Conservation (phyloP, 2,329 filamentous ascomycete species). For the Venturia aucupariae region DNA sequence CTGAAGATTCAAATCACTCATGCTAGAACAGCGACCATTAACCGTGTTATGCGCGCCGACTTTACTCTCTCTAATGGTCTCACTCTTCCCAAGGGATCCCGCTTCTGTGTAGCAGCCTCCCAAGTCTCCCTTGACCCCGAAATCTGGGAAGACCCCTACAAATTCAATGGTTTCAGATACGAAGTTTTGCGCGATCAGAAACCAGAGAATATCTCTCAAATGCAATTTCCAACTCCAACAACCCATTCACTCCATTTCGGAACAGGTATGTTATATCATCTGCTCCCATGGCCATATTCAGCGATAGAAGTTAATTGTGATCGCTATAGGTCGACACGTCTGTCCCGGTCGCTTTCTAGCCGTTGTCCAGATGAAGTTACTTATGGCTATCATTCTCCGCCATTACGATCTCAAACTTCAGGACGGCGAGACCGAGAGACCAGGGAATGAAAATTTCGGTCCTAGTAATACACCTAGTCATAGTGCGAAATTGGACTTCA, state of each 20-base stretch:
- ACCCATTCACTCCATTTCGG: not conserved
- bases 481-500: not conserved
- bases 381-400: not conserved
- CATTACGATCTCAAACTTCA: slow-evolving; percentile 1
- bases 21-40: not conserved
- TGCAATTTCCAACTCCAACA: slow-evolving; percentile 2
- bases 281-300: not conserved
- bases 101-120: not conserved
- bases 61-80: not conserved
- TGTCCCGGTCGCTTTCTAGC: not conserved
- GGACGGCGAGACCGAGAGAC: not conserved
- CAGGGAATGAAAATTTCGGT: not conserved
- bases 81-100: not conserved
- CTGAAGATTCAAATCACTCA: not conserved
- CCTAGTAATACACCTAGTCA: slow-evolving; percentile 2
- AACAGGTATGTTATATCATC: not conserved
- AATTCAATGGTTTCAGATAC: not conserved
- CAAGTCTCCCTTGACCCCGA: not conserved
- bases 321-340: not conserved
- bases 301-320: not conserved
- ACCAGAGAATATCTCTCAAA: slow-evolving; percentile 1
- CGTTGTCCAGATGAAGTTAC: not conserved
- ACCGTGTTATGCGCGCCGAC: not conserved
- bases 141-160: not conserved
- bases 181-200: not conserved